Base-by-base conservation (phyloP, 106 monocot species). In the Chionographis japonica region DNA sequence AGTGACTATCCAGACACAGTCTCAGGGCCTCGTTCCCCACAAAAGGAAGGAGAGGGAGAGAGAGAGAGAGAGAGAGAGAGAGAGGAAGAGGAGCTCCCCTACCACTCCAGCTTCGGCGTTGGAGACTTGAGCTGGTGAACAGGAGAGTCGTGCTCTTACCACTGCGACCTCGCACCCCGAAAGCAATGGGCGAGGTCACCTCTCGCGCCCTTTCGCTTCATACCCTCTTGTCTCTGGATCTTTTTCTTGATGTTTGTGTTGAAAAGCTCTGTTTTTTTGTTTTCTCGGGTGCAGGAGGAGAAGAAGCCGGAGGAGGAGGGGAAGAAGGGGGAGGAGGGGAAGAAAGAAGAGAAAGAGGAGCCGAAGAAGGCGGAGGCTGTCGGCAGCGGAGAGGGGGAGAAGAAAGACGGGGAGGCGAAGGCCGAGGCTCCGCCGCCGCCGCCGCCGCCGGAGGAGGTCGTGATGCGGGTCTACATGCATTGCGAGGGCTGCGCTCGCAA, bases 401-500 rank as follows among this genome's bases (percentile, higher is more conserved):
- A 52, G 55, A 14, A 38, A 19, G 3, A 50, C 8, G 8, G 72
- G 54, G 63, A 14, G 49, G 65, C 43, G 39, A 40, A 55, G 8
- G 52, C 52, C 42, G 56, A 40, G 38, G n/a, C 68, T 12, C 13
- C 64, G 37, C 76, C 84, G 8, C 84, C 79, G 41, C 84, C 76
- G 3, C 79, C 82, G 4, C 85, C 82, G 61, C 85, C 85, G 55
- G 89, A 89, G 63, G 78, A 82, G 75, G 69, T 85, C 52, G 77
- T 77, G 69, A 63, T 89, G 79, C 54, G 75, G 27, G 88, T 89
- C 38, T 81, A 69, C 76, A 89, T 89, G 88, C 85, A 89, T 73
- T 89, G 88, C 67, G 82, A 85, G 67, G 88, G 88, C n/a, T 89
- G 89, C 63, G 85, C 85, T 9, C 76, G 85, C 58, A 89, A 89